Evolutionary conservation across 495 filamentous ascomycete species (phyloP).

Genomic region (Penicillium soppii): DNA sequence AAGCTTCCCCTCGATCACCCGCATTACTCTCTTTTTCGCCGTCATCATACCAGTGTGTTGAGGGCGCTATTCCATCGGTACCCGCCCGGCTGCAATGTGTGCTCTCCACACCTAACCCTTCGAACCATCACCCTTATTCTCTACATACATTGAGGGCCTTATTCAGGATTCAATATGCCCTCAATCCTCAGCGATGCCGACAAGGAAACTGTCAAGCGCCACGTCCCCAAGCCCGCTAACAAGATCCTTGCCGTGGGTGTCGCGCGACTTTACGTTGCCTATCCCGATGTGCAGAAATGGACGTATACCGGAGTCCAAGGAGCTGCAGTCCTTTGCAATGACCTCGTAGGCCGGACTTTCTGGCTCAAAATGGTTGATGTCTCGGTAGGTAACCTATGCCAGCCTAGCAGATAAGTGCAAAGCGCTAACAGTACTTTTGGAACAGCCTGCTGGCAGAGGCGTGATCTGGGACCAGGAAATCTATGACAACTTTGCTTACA

Average conservation of each 20-base stretch:
- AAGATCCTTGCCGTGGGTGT: slow-evolving; percentile 94
- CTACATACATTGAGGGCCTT: not conserved
- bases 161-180: slow-evolving; percentile 60
- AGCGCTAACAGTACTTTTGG: slow-evolving; percentile 17
- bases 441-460: slow-evolving; percentile 72
- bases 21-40: not conserved
- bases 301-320: slow-evolving; percentile 92
- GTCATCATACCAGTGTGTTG: slow-evolving; percentile 11
- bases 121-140: slow-evolving; percentile 8
- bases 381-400: slow-evolving; percentile 61
- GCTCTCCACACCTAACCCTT: slow-evolving; percentile 14
- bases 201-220: slow-evolving; percentile 88
- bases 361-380: slow-evolving; percentile 98
- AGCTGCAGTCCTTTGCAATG: slow-evolving; percentile 89
- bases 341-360: slow-evolving; percentile 89
- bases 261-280: slow-evolving; percentile 89
- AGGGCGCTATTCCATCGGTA: slow-evolving; percentile 10
- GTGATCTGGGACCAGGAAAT: slow-evolving; percentile 99
- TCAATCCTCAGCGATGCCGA: slow-evolving; percentile 87
- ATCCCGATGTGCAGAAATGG: slow-evolving; percentile 86
- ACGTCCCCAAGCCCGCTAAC: slow-evolving; percentile 87
- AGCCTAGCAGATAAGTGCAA: not conserved
- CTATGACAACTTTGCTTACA: slow-evolving; percentile 90
- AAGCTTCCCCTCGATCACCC: not conserved
- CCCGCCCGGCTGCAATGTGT: slow-evolving; percentile 36